phyloP scores from a whole-genome alignment of 2,329 filamentous ascomycete species.

The Bipolaris oryzae region DNA sequence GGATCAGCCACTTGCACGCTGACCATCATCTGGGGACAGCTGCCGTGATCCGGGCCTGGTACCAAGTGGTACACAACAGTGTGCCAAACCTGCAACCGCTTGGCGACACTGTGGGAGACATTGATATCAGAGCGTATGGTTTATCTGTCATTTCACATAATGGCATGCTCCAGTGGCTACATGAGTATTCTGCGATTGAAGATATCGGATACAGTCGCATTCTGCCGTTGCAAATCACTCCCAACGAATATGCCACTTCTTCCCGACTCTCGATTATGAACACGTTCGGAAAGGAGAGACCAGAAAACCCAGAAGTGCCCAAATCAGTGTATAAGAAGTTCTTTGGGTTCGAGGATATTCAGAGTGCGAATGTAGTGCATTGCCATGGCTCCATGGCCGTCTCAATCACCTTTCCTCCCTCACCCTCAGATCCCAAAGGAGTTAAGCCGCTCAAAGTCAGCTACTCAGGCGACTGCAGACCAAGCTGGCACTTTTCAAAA shows the following conservation, averaged over 20 bases:
- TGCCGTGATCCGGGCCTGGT: conserved; percentile 84
- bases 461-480: conserved; percentile 93
- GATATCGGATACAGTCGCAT: conserved; percentile 72
- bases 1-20: conserved; percentile 94
- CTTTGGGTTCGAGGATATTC: conserved; percentile 69
- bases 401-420: conserved; percentile 74
- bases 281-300: conserved; percentile 17
- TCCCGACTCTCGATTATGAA: conserved; percentile 37
- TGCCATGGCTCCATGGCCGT: conserved; percentile 80
- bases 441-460: conserved; percentile 76
- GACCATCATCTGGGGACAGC: conserved; percentile 91
- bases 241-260: conserved; percentile 25
- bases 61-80: conserved; percentile 59
- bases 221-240: conserved; percentile 55
- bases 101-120: conserved; percentile 23
- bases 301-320: conserved; percentile 13
- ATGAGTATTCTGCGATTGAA: conserved; percentile 80
- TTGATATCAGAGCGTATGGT: conserved; percentile 39
- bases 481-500: conserved; percentile 65
- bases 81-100: conserved; percentile 35
- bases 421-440: conserved; percentile 16
- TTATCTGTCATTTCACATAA: conserved; percentile 67
- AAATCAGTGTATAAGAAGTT: conserved; percentile 50
- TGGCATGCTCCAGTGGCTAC: conserved; percentile 76
- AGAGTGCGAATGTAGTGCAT: conserved; percentile 73